Percentiles rank a stretch among this genome's conserved stretches.
phyloP scores from a whole-genome alignment of 306 rosid species.

The Prunus salicina region DNA sequence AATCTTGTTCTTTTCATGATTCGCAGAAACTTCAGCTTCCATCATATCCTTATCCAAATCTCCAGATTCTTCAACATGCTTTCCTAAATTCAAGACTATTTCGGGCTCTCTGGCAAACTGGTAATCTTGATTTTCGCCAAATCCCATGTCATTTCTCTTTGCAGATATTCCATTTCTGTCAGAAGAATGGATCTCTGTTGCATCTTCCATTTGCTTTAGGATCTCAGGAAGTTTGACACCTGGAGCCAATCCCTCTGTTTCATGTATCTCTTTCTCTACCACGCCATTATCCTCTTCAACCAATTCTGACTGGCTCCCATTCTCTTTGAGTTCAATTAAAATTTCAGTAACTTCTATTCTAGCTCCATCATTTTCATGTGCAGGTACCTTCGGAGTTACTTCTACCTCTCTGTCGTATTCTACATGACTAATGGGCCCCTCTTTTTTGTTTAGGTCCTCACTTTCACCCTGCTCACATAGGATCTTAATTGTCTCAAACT shows the following conservation, averaged over 20 bases:
- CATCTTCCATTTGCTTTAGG: slow-evolving; percentile 31
- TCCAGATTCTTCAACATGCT: slow-evolving; percentile 40
- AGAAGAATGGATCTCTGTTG: slow-evolving; percentile 20
- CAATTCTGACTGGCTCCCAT: slow-evolving; percentile 24
- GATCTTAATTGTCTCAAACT: slow-evolving; percentile 32
- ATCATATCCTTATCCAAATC: slow-evolving; percentile 25
- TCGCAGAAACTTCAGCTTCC: slow-evolving; percentile 37
- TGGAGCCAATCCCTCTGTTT: slow-evolving; percentile 36
- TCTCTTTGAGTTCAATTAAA: slow-evolving; percentile 34
- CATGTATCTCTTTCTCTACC: slow-evolving; percentile 31
- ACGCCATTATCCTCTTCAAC: slow-evolving; percentile 31
- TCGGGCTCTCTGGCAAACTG: slow-evolving; percentile 29
- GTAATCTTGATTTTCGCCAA: slow-evolving; percentile 33
- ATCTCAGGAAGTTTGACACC: slow-evolving; percentile 32
- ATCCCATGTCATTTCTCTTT: slow-evolving; percentile 32
- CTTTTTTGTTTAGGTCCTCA: slow-evolving; percentile 31
- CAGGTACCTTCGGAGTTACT: slow-evolving; percentile 26
- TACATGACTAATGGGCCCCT: slow-evolving; percentile 23
- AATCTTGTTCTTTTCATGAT: slow-evolving; percentile 37
- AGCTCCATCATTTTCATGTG: slow-evolving; percentile 34
- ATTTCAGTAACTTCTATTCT: slow-evolving; percentile 20
- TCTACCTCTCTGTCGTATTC: slow-evolving; percentile 34
- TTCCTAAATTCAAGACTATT: slow-evolving; percentile 29
- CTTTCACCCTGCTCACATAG: slow-evolving; percentile 36
- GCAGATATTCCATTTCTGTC: slow-evolving; percentile 23